Base-by-base conservation (phyloP, 768 basidiomycete genomes). In the Solioccasus polychromus region DNA sequence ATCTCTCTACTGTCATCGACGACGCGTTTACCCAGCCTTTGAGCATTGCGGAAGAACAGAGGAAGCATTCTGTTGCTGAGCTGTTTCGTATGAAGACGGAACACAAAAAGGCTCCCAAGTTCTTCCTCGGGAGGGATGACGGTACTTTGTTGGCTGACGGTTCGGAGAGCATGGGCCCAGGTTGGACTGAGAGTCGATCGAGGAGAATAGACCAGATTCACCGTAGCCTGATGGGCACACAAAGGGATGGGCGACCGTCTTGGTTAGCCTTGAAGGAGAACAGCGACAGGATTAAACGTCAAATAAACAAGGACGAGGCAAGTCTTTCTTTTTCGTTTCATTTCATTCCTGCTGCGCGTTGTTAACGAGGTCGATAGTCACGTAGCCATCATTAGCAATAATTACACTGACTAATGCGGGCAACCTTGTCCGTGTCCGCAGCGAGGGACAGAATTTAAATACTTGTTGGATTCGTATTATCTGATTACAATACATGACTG, bases 1-100 rank as follows among this genome's bases (percentile, higher is more conserved):
- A 78, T 57, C 77, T 92, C 24, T 73, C 77, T 17, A 57, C 73
- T 18, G 70, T 68, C 45, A 89, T 90, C 44, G 83, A 88, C 66
- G 63, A 74, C 14, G 81, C 80, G 1, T 89, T 91, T 54, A 63
- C 62, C 35, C 58, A 47, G 30, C 60, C 53, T 2, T 14, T 48
- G 35, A 36, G 28, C 20, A 39, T 58, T 12, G 38, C 26, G 9
- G 55, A 60, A 25, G 62, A 63, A 19, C 45, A 50, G 19, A 55
- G 39, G 20, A 52, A 46, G 18, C 42, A 59, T 18, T 25, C 51
- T 4, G 5, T 48, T 3, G 31, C 36, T 5, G 63, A 63, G 26
- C 36, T 64, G 4, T 9, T 18, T 10, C 19, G 2, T 11, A 44
- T 66, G 54, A 61, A 41, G 38, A 35, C 10, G 15, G 9, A n/a